Conservation (phyloP, 768 basidiomycete genomes). For the Suillus discolor region DNA sequence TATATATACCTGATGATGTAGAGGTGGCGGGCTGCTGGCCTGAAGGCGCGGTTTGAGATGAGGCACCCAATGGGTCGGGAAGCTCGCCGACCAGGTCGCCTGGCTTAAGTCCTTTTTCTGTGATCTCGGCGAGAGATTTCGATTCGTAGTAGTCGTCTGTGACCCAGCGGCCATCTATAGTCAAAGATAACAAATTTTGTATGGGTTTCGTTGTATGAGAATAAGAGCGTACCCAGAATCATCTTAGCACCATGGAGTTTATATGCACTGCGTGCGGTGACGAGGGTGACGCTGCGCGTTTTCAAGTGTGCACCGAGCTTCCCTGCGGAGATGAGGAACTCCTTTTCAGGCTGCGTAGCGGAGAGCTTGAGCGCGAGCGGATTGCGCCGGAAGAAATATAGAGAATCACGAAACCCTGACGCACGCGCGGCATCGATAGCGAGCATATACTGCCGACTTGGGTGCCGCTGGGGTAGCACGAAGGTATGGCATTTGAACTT, state of each 20-base stretch:
- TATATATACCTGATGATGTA: constrained; percentile 64
- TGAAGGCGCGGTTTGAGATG: constrained; percentile 43
- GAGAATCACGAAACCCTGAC: constrained; percentile 93
- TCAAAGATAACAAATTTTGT: neutral
- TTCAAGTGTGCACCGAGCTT: constrained; percentile 88
- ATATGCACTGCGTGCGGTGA: constrained; percentile 90
- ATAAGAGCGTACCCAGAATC: constrained; percentile 64
- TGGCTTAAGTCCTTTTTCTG: constrained; percentile 79
- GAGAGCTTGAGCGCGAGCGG: constrained; percentile 88
- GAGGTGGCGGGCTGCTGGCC: constrained; percentile 28
- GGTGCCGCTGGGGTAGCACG: constrained; percentile 80
- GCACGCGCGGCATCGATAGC: constrained; percentile 97
- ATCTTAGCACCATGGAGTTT: constrained; percentile 94
- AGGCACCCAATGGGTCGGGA: constrained; percentile 66
- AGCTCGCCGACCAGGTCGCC: constrained; percentile 85
- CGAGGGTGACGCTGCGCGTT: constrained; percentile 90
- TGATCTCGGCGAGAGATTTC: constrained; percentile 73
- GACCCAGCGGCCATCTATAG: constrained; percentile 86
- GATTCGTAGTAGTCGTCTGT: constrained; percentile 97
- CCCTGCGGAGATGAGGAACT: constrained; percentile 85
- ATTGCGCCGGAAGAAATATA: constrained; percentile 97
- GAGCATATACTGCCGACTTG: constrained; percentile 87
- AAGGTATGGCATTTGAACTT: constrained; percentile 91
- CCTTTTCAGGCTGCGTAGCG: constrained; percentile 89
- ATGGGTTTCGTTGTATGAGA: neutral